These are phyloP conservation scores for Globisporangium apiculatum DNA, from an alignment of 352 stramenopile species.

Conservation along the genomic window DNA sequence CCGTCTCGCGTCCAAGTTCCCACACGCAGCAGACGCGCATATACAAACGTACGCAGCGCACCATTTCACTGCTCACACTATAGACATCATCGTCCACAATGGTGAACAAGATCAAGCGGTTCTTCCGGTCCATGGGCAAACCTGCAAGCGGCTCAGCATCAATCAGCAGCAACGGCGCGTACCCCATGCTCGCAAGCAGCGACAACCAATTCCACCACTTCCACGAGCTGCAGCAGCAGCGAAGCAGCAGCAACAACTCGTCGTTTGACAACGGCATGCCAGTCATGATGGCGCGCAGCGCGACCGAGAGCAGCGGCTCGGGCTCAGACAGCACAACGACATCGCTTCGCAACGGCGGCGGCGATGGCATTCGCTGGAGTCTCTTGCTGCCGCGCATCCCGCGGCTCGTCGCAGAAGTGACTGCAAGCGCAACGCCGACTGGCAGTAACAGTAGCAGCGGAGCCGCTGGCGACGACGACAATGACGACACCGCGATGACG, in stretches of 20 bases:
- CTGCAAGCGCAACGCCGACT: not conserved
- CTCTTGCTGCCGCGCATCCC: conserved; percentile 28
- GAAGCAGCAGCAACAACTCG: conserved; percentile 1
- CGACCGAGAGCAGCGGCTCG: not conserved
- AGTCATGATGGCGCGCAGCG: not conserved
- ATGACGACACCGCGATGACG: conserved; percentile 14
- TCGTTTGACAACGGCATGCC: conserved; percentile 1
- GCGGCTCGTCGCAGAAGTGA: conserved; percentile 37
- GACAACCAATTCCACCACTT: conserved; percentile 15
- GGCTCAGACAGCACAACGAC: not conserved
- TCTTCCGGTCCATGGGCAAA: conserved; percentile 44
- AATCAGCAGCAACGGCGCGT: not conserved
- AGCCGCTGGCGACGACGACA: conserved; percentile 6
- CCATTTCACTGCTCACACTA: too few relatives aligned
- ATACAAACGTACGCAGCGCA: too few relatives aligned
- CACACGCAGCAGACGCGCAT: too few relatives aligned
- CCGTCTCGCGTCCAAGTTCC: too few relatives aligned
- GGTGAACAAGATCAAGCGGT: conserved; percentile 47
- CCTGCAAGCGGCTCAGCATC: conserved; percentile 10
- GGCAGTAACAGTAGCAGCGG: not conserved
- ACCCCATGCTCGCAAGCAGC: conserved; percentile 10
- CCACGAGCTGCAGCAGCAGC: conserved; percentile 6
- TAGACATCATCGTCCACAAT: conserved; percentile 9
- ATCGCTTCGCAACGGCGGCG: not conserved
- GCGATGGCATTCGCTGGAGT: conserved; percentile 25